Evolutionary conservation across 352 stramenopile genomes (phyloP).

Genomic region (Thraustotheca clavata): DNA sequence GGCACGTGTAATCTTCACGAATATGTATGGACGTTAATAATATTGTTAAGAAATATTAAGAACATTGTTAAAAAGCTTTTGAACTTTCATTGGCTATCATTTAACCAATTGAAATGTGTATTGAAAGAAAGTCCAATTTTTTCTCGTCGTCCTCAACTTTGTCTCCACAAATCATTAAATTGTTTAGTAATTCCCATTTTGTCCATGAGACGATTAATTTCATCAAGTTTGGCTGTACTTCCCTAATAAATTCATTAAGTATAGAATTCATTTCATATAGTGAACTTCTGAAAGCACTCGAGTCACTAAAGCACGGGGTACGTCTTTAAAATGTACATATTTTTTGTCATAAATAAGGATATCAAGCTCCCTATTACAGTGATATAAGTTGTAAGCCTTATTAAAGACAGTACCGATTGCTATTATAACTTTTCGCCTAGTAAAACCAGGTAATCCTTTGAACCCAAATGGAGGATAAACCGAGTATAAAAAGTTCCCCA

Average conservation of each 20-base stretch:
- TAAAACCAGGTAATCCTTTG: not conserved
- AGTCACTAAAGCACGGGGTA: slow-evolving; percentile 25
- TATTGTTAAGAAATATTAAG: no score
- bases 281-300: slow-evolving; percentile 1
- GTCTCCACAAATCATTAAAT: slow-evolving; percentile 24
- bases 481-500: slow-evolving; percentile 65
- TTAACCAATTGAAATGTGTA: no score
- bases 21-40: no score
- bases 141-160: no score
- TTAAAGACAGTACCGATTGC: not conserved
- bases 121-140: no score
- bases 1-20: no score
- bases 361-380: slow-evolving; percentile 38
- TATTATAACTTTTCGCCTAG: not conserved
- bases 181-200: slow-evolving; percentile 21
- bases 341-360: slow-evolving; percentile 77
- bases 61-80: no score
- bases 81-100: no score
- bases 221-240: not conserved
- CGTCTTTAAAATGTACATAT: slow-evolving; percentile 81
- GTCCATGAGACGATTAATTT: slow-evolving; percentile 11
- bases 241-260: not conserved
- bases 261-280: not conserved
- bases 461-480: slow-evolving; percentile 70
- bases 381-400: not conserved